Percentiles rank a stretch among this genome's conserved stretches.
phyloP scores from a whole-genome alignment of 257 asterid genomes.

The Solanum rostratum region DNA sequence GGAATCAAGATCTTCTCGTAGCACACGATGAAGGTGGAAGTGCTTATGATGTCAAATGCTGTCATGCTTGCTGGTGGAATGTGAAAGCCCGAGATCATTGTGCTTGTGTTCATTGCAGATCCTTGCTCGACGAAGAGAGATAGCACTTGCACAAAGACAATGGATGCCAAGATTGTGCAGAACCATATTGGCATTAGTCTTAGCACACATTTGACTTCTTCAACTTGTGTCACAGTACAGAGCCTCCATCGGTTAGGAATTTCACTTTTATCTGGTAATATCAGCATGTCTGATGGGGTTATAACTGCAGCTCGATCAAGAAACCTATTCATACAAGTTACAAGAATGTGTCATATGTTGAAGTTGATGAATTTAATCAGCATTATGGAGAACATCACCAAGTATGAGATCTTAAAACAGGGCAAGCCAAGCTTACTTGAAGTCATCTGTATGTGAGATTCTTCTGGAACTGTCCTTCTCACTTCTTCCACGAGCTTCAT shows the following conservation, averaged over 20 bases:
- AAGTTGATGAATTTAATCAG: not conserved
- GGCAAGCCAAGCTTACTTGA: constrained; percentile 33
- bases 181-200: constrained; percentile 79
- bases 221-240: constrained; percentile 71
- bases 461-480: constrained; percentile 32
- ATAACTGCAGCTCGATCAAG: constrained; percentile 66
- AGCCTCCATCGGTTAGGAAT: constrained; percentile 60
- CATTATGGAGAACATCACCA: not conserved
- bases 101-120: constrained; percentile 73
- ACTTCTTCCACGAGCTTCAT: constrained; percentile 28
- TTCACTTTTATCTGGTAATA: constrained; percentile 29
- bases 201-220: constrained; percentile 70
- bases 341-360: not conserved
- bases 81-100: constrained; percentile 29
- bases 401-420: not conserved
- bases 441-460: constrained; percentile 46
- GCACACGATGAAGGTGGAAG: constrained; percentile 68
- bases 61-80: constrained; percentile 87
- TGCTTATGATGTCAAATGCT: constrained; percentile 61
- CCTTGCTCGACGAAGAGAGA: constrained; percentile 88
- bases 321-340: constrained; percentile 28
- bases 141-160: constrained; percentile 63
- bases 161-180: constrained; percentile 61
- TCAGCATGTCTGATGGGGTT: constrained; percentile 35
- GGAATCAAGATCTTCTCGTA: constrained; percentile 58